Base-by-base conservation (phyloP, 2,329 filamentous ascomycete genomes). In the Colletotrichum destructivum region DNA sequence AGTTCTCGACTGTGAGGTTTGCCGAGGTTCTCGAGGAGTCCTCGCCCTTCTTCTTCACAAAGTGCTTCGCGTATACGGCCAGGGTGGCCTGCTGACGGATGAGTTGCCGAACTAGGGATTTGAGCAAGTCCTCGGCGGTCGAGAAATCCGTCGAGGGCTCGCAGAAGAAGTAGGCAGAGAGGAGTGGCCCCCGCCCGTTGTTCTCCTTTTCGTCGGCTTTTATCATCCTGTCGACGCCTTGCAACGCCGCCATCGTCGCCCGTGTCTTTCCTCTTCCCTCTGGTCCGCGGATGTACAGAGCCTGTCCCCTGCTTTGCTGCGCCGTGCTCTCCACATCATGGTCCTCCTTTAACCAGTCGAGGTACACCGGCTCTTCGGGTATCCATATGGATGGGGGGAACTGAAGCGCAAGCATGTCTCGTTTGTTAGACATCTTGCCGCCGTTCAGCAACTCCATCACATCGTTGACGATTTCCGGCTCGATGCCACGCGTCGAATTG, bases 191-290 rank as follows among this genome's bases (percentile, higher is more conserved):
- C 55, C 79, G 72, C 3, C 73, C 75, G 2, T 74, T 70, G 46
- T 76, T 76, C 8, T 74, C 65, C 31, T 76, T 70, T n/a, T 66
- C 61, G 46, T 71, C 70, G 8, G n/a, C 26, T 31, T 62, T 71
- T 11, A 79, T 72, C 15, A 77, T 68, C 4, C 75, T 75, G 31
- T 84, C 81, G 11, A 84, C 79, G 52, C 81, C 78, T 9, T 81
- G 75, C 0, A 85, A 69, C 3, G 80, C 81, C 0, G 83, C 82
- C 62, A 85, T 72, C 0, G 82, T 79, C 0, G 82, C 83, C 38
- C 81, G 82, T 0, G 82, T 83, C 69, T 85, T 85, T 5, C 83
- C 83, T 64, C 82, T 78, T 4, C 83, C 83, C 64, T 85, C 81
- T 2, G 79, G 82, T 3, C 82, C 83, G 13, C 81, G 78, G 16